Percentiles rank a stretch among this genome's conserved stretches.
phyloP scores from a whole-genome alignment of 2,329 filamentous ascomycete genomes.

The Fusarium citri region DNA sequence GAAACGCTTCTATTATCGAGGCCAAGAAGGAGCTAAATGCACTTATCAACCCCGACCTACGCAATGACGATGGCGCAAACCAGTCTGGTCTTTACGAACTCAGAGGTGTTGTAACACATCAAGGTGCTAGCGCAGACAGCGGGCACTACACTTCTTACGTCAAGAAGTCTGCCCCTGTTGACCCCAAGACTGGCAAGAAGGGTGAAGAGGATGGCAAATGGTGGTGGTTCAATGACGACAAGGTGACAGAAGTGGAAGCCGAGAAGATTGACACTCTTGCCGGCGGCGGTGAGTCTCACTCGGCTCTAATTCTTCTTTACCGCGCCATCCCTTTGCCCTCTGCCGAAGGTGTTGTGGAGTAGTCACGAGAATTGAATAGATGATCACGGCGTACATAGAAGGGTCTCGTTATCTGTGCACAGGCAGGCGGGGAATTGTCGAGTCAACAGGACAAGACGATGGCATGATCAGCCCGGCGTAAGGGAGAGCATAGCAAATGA shows the following conservation, averaged over 20 bases:
- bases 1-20: slow-evolving; percentile 75
- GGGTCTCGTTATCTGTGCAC: background rate
- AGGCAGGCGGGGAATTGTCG: slow-evolving; percentile 20
- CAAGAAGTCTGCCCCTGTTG: slow-evolving; percentile 83
- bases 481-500: slow-evolving; percentile 27
- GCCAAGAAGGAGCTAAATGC: slow-evolving; percentile 90
- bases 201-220: slow-evolving; percentile 91
- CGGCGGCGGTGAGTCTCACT: slow-evolving; percentile 89
- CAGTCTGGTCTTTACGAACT: slow-evolving; percentile 96
- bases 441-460: slow-evolving; percentile 22
- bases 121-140: slow-evolving; percentile 95
- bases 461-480: slow-evolving; percentile 31
- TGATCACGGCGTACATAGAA: background rate
- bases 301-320: slow-evolving; percentile 84
- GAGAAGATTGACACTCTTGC: slow-evolving; percentile 92
- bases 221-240: slow-evolving; percentile 99
- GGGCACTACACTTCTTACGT: slow-evolving; percentile 98
- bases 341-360: slow-evolving; percentile 59
- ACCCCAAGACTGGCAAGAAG: slow-evolving; percentile 80
- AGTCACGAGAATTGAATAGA: slow-evolving; percentile 5
- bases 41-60: slow-evolving; percentile 79
- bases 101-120: slow-evolving; percentile 92
- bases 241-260: slow-evolving; percentile 88
- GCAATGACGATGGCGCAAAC: slow-evolving; percentile 84
- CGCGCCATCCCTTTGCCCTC: slow-evolving; percentile 76